Evolutionary conservation across 164 flowering plant species (phyloP).

Genomic region (Berberis vulgaris): DNA sequence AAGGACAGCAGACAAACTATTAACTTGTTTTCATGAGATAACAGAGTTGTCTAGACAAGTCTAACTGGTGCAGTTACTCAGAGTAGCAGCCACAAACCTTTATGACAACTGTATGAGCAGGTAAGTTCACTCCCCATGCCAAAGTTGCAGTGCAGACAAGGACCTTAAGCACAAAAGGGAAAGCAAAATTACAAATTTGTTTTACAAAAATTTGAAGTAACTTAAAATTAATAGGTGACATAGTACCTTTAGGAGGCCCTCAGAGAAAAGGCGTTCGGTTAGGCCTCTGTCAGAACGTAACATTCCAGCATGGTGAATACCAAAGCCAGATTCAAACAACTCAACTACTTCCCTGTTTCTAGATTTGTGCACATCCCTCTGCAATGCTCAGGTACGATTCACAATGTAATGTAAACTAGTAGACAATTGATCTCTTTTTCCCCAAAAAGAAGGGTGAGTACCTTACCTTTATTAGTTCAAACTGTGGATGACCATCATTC

Average conservation of each 20-base stretch:
- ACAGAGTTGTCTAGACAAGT: neutral
- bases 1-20: too few species aligned
- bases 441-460: neutral
- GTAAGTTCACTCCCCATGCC: slow-evolving; percentile 99
- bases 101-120: slow-evolving; percentile 98
- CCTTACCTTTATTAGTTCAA: slow-evolving; percentile 50
- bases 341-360: slow-evolving; percentile 82
- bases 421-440: neutral
- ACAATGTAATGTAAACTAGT: neutral
- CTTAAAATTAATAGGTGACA: neutral
- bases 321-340: slow-evolving; percentile 71
- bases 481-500: slow-evolving; percentile 72
- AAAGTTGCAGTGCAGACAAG: slow-evolving; percentile 99
- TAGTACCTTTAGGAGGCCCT: slow-evolving; percentile 74
- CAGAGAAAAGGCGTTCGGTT: slow-evolving; percentile 92
- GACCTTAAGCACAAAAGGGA: slow-evolving; percentile 41
- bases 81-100: slow-evolving; percentile 49
- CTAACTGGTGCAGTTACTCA: neutral
- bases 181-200: neutral
- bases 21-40: too few species aligned
- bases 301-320: slow-evolving; percentile 99
- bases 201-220: neutral
- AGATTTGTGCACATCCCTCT: slow-evolving; percentile 90
- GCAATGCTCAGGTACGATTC: slow-evolving; percentile 18
- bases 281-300: slow-evolving; percentile 89